Evolutionary conservation across 2,329 filamentous ascomycete genomes (phyloP), one percentile per base, ranked within the genome.

Genomic region (Chaetoscypha palmicola): DNA sequence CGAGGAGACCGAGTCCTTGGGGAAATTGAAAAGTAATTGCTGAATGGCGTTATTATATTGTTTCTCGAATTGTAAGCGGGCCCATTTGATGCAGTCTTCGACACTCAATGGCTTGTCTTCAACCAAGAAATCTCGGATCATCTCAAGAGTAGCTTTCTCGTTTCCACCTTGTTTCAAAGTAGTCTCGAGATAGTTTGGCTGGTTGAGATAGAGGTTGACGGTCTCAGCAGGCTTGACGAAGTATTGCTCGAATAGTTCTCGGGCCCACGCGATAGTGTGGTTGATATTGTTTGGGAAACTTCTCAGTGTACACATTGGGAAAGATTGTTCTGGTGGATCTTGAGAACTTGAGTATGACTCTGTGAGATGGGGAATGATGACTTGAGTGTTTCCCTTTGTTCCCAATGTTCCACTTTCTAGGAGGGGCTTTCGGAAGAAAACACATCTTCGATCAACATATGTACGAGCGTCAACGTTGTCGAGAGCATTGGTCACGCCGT

Each of bases 221-320:
- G 89, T 86, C 67, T 97, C 89, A 0, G 92, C 86, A 23, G 89
- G 89, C 57, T 91, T 92, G 56, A 94, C 89, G 58, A 97, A 98
- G 55, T 83, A 88, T 21, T 82, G 83, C 68, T 97, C 89, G 68
- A 98, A 98, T 53, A 95, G 77, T 64, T 97, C 92, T 59, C 94
- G 87, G 30, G 90, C 83, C 92, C 92, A 98, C 2, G 92, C 92
- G 64, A 98, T 98, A 1, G 92, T 97, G 66, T 98, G 92, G 68
- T 98, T 90, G 58, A 98, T 98, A 59, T 84, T 84, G 73, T 98
- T 98, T 47, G 92, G 92, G 73, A 98, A 98, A 66, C 90, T 96
- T 61, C 87, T 81, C 50, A 98, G 76, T 4, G 92, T 97, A 66
- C 92, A 98, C 90, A 97, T 97, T 1, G 92, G 92, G 75, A 98